Evolutionary conservation across 225 moss, liverwort and hornwort species (phyloP).

Genomic region (Neckera pumila): DNA sequence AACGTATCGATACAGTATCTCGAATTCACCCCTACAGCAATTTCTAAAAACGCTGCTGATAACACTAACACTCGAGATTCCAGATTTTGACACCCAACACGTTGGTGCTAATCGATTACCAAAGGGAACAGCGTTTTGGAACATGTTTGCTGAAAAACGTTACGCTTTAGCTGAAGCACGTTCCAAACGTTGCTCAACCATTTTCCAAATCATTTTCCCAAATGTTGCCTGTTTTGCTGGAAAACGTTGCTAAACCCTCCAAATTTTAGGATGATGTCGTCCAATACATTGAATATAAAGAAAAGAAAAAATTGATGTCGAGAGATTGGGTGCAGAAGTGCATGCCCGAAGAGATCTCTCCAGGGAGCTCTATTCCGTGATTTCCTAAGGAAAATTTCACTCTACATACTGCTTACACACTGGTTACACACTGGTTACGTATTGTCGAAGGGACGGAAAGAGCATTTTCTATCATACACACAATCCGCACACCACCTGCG

Average conservation of each 20-base stretch:
- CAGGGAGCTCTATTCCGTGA: too few species aligned
- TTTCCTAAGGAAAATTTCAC: background rate
- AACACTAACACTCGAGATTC: background rate
- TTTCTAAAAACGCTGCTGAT: background rate
- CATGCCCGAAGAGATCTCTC: background rate
- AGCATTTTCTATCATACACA: background rate
- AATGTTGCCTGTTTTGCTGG: background rate
- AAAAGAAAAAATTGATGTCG: background rate
- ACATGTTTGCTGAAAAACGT: background rate
- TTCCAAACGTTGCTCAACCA: background rate
- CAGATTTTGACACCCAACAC: background rate
- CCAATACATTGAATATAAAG: too few species aligned
- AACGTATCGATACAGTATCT: background rate
- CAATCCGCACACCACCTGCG: background rate
- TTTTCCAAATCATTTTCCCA: background rate
- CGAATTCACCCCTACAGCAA: background rate
- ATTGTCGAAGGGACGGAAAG: too few species aligned
- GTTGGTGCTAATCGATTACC: background rate
- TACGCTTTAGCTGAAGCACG: background rate
- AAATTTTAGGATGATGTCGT: background rate
- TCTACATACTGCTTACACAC: too few species aligned
- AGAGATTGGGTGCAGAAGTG: background rate
- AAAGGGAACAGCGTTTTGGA: background rate
- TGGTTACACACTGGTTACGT: background rate
- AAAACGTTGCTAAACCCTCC: background rate